Base-by-base conservation (phyloP, 345 rosid species). In the Salix purpurea region DNA sequence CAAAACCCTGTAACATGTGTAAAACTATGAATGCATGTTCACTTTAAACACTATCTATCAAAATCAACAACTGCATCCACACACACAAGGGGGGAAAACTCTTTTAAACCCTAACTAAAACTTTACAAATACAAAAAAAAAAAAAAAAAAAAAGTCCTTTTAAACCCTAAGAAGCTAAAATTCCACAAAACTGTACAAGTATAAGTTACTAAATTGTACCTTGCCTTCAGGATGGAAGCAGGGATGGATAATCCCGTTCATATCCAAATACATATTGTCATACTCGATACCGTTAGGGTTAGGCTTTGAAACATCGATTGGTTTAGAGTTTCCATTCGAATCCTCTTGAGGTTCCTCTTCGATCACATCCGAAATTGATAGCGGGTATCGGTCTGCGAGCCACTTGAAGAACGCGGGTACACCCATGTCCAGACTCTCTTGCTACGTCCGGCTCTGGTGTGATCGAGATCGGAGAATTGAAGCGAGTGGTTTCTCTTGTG, bases 221-320 rank as follows among this genome's bases (percentile, higher is more conserved):
- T 83, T 94, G 72, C 97, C 97, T 8, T 96, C 99, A 32, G 99
- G 99, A 52, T 94, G 99, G 74, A 96, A 96, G 83, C 99, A 92
- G 65, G 99, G 99, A 71, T 94, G 98, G 74, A 94, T 89, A 65
- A 96, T 92, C 16, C 97, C 97, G 65, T 96, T 96, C 96, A 96
- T 94, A 77, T 96, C 99, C 56, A 96, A 84, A 71, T 96, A 96
- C 83, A 96, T 58, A 78, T 96, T 94, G 77, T 96, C 98, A 60
- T 86, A 96, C 82, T 94, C 99, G 37, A 86, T 46, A 70, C 97
- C 97, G 65, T 94, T 96, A 84, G 99, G 98, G 86, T 96, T 96
- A 79, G 96, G 92, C 83, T 80, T 88, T 52, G 89, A 87, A 80
- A 87, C 83, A 65, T 96, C 98, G 7, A 90, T 66, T 4, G 91